Base-by-base conservation (phyloP, 192 early-diverging fungal species). In the Fimicolochytrium jonesii region DNA sequence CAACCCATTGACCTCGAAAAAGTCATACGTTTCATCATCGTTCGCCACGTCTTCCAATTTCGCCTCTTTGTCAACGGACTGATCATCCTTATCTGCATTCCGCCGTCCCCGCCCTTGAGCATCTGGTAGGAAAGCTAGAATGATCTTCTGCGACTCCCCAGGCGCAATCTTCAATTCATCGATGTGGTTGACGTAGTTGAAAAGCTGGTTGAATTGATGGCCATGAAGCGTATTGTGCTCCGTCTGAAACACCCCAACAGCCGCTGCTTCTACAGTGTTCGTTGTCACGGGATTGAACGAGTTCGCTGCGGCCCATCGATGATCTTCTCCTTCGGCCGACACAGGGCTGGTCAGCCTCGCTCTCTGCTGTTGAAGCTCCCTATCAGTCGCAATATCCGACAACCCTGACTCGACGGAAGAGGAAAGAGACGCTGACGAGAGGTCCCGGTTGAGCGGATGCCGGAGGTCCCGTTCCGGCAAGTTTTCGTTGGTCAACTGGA, bases 131-230 rank as follows among this genome's bases (percentile, higher is more conserved):
- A 96, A 92, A 10, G 86, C 84, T 10, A 97, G 76, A 51, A 96
- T 89, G 9, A 97, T 65, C 46, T 86, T 77, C 57, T 77, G 76
- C 0, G 88, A 84, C 59, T 90, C 75, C 13, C 78, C 69, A 7
- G 91, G 82, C 4, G 76, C 65, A 22, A 98, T 70, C 17, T 72
- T 64, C 0, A 96, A 53, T 59, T 87, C 74, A 54, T 84, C 81
- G 26, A 90, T 82, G 55, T 91, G 86, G 45, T 90, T 88, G 34
- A 97, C 88, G 69, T 86, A 88, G 70, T 98, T 98, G 71, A 97
- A 95, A 0, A 95, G 79, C 64, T 97, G 91, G 63, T 94, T 94
- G 64, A 90, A 97, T 56, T 87, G 79, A 44, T 83, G 77, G 13
- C 69, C 66, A 37, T 69, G 59, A 25, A 51, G 36, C 3, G 42